Percentiles rank a stretch among this genome's conserved stretches.
These are phyloP conservation scores for Yarrowia divulgata DNA, from an alignment of 805 yeast genomes.

Conservation along the genomic window DNA sequence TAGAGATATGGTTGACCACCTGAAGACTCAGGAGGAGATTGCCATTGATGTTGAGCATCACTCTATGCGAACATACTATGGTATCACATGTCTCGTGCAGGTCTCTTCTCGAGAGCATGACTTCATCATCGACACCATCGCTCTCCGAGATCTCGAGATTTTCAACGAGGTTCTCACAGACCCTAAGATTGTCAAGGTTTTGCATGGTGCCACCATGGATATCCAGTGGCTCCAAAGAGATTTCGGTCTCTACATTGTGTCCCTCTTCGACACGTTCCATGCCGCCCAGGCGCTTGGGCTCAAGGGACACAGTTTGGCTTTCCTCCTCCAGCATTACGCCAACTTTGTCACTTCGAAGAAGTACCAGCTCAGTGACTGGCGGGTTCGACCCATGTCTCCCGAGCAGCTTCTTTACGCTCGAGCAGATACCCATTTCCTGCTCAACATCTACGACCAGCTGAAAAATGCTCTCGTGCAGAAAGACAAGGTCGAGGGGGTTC, in stretches of 20 bases:
- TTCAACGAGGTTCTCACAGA: slow-evolving; percentile 81
- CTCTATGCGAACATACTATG: slow-evolving; percentile 87
- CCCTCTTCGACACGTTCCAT: slow-evolving; percentile 89
- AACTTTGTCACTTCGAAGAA: slow-evolving; percentile 88
- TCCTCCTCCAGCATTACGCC: slow-evolving; percentile 78
- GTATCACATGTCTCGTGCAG: slow-evolving; percentile 92
- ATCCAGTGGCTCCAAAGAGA: slow-evolving; percentile 97
- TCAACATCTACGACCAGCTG: slow-evolving; percentile 79
- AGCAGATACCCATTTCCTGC: slow-evolving; percentile 91
- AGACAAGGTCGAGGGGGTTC: slow-evolving; percentile 58
- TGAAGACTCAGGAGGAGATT: slow-evolving; percentile 63
- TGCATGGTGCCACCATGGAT: slow-evolving; percentile 98
- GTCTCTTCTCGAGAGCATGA: slow-evolving; percentile 82
- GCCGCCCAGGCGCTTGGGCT: slow-evolving; percentile 83
- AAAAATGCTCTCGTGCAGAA: slow-evolving; percentile 64
- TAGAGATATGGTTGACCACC: slow-evolving; percentile 60
- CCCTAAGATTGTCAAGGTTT: slow-evolving; percentile 81
- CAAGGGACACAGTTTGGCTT: slow-evolving; percentile 84
- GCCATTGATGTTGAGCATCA: slow-evolving; percentile 98
- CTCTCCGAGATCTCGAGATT: slow-evolving; percentile 68
- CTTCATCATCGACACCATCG: slow-evolving; percentile 85
- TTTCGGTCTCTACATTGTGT: slow-evolving; percentile 86
- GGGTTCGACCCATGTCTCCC: slow-evolving; percentile 79
- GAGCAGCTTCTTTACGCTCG: slow-evolving; percentile 87
- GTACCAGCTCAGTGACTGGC: slow-evolving; percentile 97